Evolutionary conservation across 345 rosid genomes (phyloP), one percentile per base, ranked within the genome.

Genomic region (Eutrema yunnanense): DNA sequence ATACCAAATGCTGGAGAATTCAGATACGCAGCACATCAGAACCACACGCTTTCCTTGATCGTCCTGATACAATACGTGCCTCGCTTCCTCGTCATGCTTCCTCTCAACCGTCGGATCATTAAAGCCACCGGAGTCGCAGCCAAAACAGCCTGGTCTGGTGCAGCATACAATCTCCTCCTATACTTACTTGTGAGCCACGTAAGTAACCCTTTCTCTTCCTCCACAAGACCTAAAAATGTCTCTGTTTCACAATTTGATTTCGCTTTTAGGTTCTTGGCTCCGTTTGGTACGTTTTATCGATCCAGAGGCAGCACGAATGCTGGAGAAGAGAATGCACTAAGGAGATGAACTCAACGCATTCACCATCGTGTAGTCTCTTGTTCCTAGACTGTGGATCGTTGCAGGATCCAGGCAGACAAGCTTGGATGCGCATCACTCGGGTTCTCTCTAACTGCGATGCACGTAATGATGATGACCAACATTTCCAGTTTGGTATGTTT

Each of bases 121-220:
- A 92, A 88, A 77, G 83, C 88, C n/a, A 88, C 96, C 0, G 96
- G 98, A 13, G 86, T 86, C 46, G 80, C 89, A 22, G 91, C 98
- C 59, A 90, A 83, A 83, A 90, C 95, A 59, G 84, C 96, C 19
- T 92, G 98, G 96, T 84, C 96, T 2, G 96, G 98, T 13, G 92
- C 95, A 36, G 96, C 86, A 5, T 90, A 90, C 79, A 92, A 90
- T 73, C 87, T 92, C 62, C 38, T 92, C 33, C 86, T 88, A 40
- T 92, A 78, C 71, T 80, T 86, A 9, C 90, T 92, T 64, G 88
- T 86, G 3, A 84, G 92, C 80, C 96, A 92, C 84, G 96, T 92
- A 74, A 83, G 89, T 42, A 12, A 47, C 38, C 9, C 30, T 6
- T 71, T 36, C 46, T 72, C 62, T 53, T 10, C 22, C 34, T 32